Conservation (phyloP, 1,284 basidiomycete species). For the Ganoderma boninense region DNA sequence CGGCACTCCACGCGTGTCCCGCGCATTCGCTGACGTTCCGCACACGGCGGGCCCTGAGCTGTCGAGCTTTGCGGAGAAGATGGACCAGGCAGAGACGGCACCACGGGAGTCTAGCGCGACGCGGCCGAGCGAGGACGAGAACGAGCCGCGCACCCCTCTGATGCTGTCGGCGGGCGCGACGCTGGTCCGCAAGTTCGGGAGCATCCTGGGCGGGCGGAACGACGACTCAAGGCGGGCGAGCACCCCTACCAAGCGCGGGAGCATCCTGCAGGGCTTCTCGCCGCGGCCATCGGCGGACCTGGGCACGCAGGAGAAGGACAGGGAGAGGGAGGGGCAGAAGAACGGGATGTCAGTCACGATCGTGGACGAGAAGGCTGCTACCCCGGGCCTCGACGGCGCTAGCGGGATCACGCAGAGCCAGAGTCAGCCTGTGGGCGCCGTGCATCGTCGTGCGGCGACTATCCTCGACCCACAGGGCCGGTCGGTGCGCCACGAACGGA, state of each 20-base stretch:
- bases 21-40: conserved; percentile 48
- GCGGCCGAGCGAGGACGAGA: conserved; percentile 39
- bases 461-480: conserved; percentile 72
- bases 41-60: conserved; percentile 68
- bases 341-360: conserved; percentile 30
- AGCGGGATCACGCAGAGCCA: conserved; percentile 53
- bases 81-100: conserved; percentile 40
- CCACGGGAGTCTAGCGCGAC: conserved; percentile 32
- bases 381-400: conserved; percentile 38
- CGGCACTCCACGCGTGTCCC: conserved; percentile 41
- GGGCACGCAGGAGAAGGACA: conserved; percentile 37
- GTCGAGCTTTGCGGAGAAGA: conserved; percentile 54
- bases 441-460: conserved; percentile 76
- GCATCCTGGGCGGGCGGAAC: conserved; percentile 59
- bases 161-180: conserved; percentile 67
- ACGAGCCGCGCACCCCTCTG: conserved; percentile 41
- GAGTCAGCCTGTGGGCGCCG: conserved; percentile 62
- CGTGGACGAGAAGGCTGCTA: conserved; percentile 38
- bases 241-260: conserved; percentile 54
- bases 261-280: conserved; percentile 56
- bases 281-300: conserved; percentile 55
- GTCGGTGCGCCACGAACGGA: conserved; percentile 71
- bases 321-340: conserved; percentile 31
- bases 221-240: conserved; percentile 51
- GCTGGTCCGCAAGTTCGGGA: conserved; percentile 79